Percentiles rank a stretch among this genome's conserved stretches.
phyloP scores from a whole-genome alignment of 352 stramenopile genomes.

The Phytophthora vignae region DNA sequence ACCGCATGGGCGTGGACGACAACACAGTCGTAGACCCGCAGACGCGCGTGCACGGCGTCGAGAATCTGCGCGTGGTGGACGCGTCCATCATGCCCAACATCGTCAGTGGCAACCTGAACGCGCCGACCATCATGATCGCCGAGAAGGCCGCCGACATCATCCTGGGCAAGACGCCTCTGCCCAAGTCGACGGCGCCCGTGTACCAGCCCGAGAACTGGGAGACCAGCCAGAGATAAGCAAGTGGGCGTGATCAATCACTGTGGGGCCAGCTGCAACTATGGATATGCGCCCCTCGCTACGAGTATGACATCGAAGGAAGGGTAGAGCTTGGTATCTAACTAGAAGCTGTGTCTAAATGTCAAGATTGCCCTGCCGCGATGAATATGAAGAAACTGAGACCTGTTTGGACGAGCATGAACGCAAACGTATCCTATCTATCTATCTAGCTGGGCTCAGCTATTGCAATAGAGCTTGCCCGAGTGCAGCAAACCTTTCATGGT shows the following conservation, averaged over 20 bases:
- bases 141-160: constrained; percentile 96
- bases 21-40: constrained; percentile 92
- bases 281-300: background rate
- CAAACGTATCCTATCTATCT: no score
- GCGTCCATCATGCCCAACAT: constrained; percentile 96
- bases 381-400: no score
- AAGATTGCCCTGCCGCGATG: no score
- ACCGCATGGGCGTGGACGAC: constrained; percentile 84
- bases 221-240: constrained; percentile 67
- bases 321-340: no score
- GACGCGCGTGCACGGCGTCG: constrained; percentile 87
- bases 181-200: constrained; percentile 77
- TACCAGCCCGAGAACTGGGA: constrained; percentile 82
- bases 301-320: background rate
- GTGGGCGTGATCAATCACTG: background rate
- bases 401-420: no score
- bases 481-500: constrained; percentile 70
- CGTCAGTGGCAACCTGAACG: constrained; percentile 95
- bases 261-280: background rate
- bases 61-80: constrained; percentile 92
- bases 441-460: constrained; percentile 7
- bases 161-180: constrained; percentile 69
- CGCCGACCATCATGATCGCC: constrained; percentile 93
- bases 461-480: constrained; percentile 42
- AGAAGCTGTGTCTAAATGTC: no score